These are phyloP conservation scores for Boletus vermiculosoides DNA, from an alignment of 768 basidiomycete genomes.

Conservation along the genomic window DNA sequence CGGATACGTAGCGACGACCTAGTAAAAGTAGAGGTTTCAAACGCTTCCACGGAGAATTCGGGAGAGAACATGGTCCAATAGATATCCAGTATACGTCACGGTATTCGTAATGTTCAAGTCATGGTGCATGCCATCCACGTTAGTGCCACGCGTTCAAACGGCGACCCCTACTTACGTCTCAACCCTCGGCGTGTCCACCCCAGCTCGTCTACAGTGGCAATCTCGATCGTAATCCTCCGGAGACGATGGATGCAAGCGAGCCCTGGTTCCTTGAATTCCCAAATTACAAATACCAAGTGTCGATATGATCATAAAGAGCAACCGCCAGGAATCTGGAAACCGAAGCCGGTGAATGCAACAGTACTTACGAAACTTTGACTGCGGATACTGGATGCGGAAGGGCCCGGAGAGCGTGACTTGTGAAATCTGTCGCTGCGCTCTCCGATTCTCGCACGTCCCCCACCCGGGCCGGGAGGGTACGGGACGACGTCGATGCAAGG, in stretches of 20 bases:
- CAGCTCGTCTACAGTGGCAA: not conserved
- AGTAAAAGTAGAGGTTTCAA: not conserved
- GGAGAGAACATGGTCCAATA: not conserved
- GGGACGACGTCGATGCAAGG: not conserved
- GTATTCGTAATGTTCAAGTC: not conserved
- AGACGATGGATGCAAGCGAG: not conserved
- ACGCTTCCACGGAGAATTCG: not conserved
- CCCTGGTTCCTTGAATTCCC: not conserved
- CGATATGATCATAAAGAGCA: not conserved
- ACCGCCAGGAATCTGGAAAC: not conserved
- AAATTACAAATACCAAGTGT: not conserved
- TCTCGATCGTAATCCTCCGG: not conserved
- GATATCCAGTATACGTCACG: not conserved
- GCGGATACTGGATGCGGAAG: slow-evolving; percentile 10
- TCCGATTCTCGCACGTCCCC: not conserved
- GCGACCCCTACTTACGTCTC: not conserved
- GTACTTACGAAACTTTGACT: not conserved
- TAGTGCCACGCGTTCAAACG: not conserved
- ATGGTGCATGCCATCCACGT: not conserved
- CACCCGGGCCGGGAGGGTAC: not conserved
- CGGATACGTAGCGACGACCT: not conserved
- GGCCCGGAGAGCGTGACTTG: not conserved
- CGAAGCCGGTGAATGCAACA: not conserved
- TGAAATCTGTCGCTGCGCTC: not conserved
- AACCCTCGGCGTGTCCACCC: not conserved